phyloP scores from a whole-genome alignment of 2,329 filamentous ascomycete species.

The Sclerotinia glacialis region DNA sequence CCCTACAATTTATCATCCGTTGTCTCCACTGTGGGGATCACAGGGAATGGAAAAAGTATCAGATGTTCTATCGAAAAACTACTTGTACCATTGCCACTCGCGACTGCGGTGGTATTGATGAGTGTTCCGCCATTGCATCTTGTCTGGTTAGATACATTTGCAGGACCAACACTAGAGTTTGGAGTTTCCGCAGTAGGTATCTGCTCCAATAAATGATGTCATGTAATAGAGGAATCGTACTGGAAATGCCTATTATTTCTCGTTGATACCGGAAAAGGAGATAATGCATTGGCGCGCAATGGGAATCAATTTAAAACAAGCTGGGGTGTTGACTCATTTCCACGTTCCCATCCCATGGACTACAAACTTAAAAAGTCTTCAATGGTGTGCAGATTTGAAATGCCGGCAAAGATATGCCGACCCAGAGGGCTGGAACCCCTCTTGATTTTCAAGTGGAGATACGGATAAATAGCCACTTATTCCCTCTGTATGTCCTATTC shows the following conservation, averaged over 20 bases:
- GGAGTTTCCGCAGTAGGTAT: neutral
- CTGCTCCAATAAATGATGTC: neutral
- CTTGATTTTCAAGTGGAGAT: neutral
- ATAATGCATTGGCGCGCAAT: neutral
- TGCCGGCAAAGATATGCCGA: too few relatives aligned
- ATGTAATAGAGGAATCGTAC: neutral
- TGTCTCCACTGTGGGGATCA: neutral
- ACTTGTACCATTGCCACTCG: too few relatives aligned
- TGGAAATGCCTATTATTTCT: neutral
- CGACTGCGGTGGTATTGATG: neutral
- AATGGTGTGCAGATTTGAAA: too few relatives aligned
- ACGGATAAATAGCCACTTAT: neutral
- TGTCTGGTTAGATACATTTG: neutral
- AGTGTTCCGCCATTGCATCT: neutral
- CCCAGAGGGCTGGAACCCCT: neutral
- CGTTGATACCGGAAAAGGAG: neutral
- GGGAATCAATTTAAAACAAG: neutral
- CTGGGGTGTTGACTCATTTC: neutral
- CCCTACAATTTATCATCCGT: neutral
- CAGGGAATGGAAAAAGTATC: neutral
- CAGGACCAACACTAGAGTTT: neutral
- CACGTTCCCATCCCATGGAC: neutral
- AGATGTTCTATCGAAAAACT: neutral
- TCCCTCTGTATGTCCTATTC: neutral
- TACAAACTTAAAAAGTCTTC: neutral